phyloP scores from a whole-genome alignment of 2,329 filamentous ascomycete species.

The Fusarium pseudocircinatum region DNA sequence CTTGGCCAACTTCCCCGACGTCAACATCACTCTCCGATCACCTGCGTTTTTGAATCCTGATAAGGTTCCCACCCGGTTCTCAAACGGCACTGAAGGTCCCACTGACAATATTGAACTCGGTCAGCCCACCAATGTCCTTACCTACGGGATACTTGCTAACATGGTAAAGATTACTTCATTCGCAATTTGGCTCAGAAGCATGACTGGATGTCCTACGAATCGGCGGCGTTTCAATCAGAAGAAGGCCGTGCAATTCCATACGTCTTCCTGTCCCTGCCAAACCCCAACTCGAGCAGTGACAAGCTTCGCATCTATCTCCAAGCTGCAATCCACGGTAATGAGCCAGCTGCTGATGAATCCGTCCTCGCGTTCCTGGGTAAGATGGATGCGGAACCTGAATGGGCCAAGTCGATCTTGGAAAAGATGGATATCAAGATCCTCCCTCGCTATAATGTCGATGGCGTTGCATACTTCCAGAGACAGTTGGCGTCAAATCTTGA shows the following conservation, averaged over 20 bases:
- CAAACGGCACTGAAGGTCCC: background rate
- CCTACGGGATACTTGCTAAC: rapidly evolving
- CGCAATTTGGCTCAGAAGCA: background rate
- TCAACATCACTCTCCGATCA: constrained; percentile 13
- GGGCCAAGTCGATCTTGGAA: constrained; percentile 2
- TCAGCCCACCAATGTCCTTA: rapidly evolving
- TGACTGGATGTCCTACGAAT: constrained; percentile 14
- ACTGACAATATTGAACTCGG: constrained; percentile 5
- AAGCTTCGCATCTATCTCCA: constrained; percentile 9
- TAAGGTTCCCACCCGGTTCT: background rate
- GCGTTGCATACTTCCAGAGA: constrained; percentile 20
- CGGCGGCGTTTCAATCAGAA: background rate
- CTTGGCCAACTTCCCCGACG: constrained; percentile 5
- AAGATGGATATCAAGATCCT: constrained; percentile 27
- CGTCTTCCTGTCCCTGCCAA: background rate
- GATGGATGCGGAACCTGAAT: constrained; percentile 12
- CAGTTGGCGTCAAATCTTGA: constrained; percentile 6
- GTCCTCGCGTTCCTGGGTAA: constrained; percentile 5
- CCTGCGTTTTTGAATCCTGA: background rate
- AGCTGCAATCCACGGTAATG: constrained; percentile 16
- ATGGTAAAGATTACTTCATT: background rate
- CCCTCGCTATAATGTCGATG: constrained; percentile 12
- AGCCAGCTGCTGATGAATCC: constrained; percentile 11
- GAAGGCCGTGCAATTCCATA: constrained; percentile 16
- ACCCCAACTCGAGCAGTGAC: background rate